These are phyloP conservation scores for Nymphaea thermarum DNA, from an alignment of 164 flowering plant species.

Conservation along the genomic window DNA sequence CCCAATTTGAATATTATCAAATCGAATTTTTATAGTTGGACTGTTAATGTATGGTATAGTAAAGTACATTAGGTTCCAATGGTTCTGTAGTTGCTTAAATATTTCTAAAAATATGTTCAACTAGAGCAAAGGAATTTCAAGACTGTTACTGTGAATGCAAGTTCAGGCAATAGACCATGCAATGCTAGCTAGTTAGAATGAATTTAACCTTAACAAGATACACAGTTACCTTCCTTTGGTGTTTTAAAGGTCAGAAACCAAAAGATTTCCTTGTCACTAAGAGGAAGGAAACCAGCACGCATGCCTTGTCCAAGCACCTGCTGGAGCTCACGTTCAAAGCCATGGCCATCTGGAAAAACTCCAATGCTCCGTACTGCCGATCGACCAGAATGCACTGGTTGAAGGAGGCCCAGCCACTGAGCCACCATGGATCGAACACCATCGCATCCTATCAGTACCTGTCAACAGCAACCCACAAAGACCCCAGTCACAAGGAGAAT, in stretches of 20 bases:
- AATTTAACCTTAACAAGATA: background rate
- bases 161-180: too few relatives aligned
- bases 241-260: constrained; percentile 23
- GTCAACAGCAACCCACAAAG: background rate
- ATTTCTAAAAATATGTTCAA: too few relatives aligned
- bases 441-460: constrained; percentile 50
- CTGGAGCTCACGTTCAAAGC: constrained; percentile 15
- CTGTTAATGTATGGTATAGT: too few relatives aligned
- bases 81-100: too few relatives aligned
- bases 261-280: constrained; percentile 23
- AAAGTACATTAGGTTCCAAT: too few relatives aligned
- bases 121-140: too few relatives aligned
- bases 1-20: too few relatives aligned
- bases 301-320: constrained; percentile 15
- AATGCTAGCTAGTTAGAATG: too few relatives aligned
- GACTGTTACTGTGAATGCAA: too few relatives aligned
- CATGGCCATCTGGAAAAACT: constrained; percentile 34
- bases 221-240: background rate
- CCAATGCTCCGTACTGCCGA: constrained; percentile 32
- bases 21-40: too few relatives aligned
- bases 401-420: constrained; percentile 29
- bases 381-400: constrained; percentile 29
- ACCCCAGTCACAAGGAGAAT: too few relatives aligned
- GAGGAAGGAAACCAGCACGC: constrained; percentile 27
- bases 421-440: constrained; percentile 49